Evolutionary conservation across 306 rosid species (phyloP), one percentile per base, ranked within the genome.

Genomic region (Calophaca sinica): DNA sequence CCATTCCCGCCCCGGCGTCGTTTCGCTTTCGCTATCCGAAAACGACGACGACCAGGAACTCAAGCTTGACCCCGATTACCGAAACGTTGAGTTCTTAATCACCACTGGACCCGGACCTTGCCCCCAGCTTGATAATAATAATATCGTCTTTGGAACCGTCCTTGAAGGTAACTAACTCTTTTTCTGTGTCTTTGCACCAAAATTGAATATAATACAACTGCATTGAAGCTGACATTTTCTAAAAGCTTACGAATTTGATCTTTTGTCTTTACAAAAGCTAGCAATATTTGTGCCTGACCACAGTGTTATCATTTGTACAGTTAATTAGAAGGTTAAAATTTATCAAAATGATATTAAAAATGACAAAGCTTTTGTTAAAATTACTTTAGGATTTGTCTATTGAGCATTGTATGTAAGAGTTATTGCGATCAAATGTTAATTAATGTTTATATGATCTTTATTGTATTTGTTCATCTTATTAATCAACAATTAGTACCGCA

Each of bases 31-130:
- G 15, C 81, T 94, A 0, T 91, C 96, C 0, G 98, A 89, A 61
- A 94, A 94, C 46, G 96, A 89, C 53, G 98, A 94, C 8, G 97
- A 89, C 0, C 94, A 89, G 0, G 87, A 87, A 10, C 52, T 94
- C 5, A 91, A 87, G 79, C 87, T 91, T 58, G 93, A 88, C 38
- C 91, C 94, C 0, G 73, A 75, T 11, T 94, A 94, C 62, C 80
- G 91, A 5, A 94, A 94, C 10, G 96, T 91, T 11, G 96, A 94
- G 58, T 94, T 94, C 82, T 83, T 90, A 44, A 87, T 94, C 78
- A 91, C 97, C 26, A 91, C 97, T 3, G 98, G 98, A 4, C 97
- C 98, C 1, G 94, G 94, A 1, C 98, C 96, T 26, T 91, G 97
- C 42, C 96, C 98, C 1, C 83, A 83, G 74, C 97, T 94, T 33